Evolutionary conservation across 192 early-diverging fungal genomes (phyloP).

Genomic region (Oehlia diaphana): DNA sequence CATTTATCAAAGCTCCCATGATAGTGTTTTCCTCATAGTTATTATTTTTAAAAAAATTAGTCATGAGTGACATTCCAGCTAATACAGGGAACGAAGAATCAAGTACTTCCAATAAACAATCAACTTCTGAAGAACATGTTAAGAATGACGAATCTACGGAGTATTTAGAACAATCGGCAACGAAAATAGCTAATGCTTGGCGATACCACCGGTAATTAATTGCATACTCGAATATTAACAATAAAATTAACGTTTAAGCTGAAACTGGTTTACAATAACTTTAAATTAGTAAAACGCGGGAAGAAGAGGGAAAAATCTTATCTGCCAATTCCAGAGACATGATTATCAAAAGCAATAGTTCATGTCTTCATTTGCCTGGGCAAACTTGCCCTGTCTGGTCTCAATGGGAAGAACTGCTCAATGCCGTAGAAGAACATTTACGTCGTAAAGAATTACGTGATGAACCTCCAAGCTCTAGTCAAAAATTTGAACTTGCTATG

Average conservation of each 20-base stretch:
- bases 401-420: not conserved
- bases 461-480: not conserved
- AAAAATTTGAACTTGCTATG: not conserved
- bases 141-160: too few relatives aligned
- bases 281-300: not conserved
- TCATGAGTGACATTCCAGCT: too few relatives aligned
- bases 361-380: not conserved
- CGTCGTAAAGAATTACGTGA: not conserved
- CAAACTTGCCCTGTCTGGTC: not conserved
- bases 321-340: not conserved
- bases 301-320: not conserved
- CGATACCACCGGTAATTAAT: not conserved
- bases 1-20: too few relatives aligned
- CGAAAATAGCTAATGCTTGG: constrained; percentile 1
- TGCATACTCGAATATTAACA: not conserved
- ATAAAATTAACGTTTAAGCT: not conserved
- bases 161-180: not conserved
- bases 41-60: too few relatives aligned
- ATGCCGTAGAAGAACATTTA: not conserved
- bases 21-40: too few relatives aligned
- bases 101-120: too few relatives aligned
- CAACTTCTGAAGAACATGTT: too few relatives aligned
- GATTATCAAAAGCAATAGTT: not conserved
- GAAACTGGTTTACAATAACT: not conserved
- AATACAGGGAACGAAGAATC: too few relatives aligned